phyloP scores from a whole-genome alignment of 257 asterid genomes.

The Coffea eugenioides region DNA sequence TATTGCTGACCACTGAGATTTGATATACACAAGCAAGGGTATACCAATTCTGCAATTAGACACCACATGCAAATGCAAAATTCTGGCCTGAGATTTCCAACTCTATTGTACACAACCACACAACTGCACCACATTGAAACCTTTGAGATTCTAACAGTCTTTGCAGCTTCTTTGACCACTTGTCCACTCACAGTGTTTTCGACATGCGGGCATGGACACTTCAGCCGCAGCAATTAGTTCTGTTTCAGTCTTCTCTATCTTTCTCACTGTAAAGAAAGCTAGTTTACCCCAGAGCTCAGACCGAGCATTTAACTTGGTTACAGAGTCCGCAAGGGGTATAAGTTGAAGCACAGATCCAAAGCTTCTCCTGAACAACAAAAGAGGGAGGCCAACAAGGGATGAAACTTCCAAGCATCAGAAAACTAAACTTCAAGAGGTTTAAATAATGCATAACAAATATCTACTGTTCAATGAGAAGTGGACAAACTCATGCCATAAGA shows the following conservation, averaged over 20 bases:
- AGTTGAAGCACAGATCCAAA: conserved; percentile 83
- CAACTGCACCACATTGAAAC: conserved; percentile 31
- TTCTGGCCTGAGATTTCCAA: background rate
- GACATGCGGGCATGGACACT: conserved; percentile 85
- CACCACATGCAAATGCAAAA: background rate
- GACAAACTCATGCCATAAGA: background rate
- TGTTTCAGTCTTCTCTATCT: conserved; percentile 66
- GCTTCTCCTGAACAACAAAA: conserved; percentile 10
- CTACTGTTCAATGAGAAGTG: too few species aligned
- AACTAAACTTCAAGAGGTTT: background rate
- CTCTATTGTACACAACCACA: background rate
- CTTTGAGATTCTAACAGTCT: conserved; percentile 57
- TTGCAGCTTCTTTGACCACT: conserved; percentile 70
- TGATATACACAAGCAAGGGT: background rate
- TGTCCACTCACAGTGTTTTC: conserved; percentile 83
- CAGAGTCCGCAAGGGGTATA: conserved; percentile 80
- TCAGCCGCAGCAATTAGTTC: conserved; percentile 86
- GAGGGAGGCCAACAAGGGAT: conserved; percentile 4
- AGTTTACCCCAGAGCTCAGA: conserved; percentile 72
- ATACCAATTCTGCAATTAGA: background rate
- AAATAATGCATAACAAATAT: background rate
- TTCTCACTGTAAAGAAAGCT: conserved; percentile 82
- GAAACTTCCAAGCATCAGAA: background rate
- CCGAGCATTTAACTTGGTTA: conserved; percentile 73
- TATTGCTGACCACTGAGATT: too few species aligned